Conservation (phyloP, 2,329 filamentous ascomycete species). For the Nemania sp. region DNA sequence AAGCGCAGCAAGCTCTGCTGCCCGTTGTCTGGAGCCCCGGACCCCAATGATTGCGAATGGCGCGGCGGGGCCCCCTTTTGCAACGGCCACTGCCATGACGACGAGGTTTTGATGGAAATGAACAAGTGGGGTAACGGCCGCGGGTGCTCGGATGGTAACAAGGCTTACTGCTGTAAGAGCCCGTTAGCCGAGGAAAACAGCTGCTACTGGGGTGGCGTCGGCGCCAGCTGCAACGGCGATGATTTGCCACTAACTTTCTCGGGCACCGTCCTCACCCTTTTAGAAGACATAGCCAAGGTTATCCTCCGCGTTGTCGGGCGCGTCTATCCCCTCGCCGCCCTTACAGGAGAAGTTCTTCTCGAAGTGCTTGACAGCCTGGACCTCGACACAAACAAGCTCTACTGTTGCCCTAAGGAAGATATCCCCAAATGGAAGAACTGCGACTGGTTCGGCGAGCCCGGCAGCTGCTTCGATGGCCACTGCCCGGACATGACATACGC, state of each 20-base stretch:
- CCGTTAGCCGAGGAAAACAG: neutral
- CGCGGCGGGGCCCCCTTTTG: too few relatives aligned
- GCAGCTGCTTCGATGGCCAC: too few relatives aligned
- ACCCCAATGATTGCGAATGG: too few relatives aligned
- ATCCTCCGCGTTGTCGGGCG: neutral
- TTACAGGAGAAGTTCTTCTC: neutral
- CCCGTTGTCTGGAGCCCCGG: too few relatives aligned
- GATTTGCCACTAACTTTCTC: neutral
- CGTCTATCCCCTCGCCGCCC: neutral
- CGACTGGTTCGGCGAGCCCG: too few relatives aligned
- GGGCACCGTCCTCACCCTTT: neutral
- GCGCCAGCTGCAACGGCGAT: neutral
- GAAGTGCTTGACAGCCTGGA: neutral
- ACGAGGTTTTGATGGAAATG: neutral
- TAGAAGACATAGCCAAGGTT: neutral
- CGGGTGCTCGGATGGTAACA: neutral
- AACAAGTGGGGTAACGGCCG: conserved; percentile 3
- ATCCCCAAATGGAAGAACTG: too few relatives aligned
- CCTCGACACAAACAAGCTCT: too few relatives aligned
- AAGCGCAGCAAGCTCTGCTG: too few relatives aligned
- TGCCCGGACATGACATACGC: too few relatives aligned
- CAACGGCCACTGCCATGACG: conserved; percentile 9
- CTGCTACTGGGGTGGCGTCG: neutral
- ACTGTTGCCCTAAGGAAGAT: too few relatives aligned
- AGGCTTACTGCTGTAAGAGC: conserved; percentile 9